Evolutionary conservation across 495 filamentous ascomycete species (phyloP).

Genomic region (Penicillium parvum): DNA sequence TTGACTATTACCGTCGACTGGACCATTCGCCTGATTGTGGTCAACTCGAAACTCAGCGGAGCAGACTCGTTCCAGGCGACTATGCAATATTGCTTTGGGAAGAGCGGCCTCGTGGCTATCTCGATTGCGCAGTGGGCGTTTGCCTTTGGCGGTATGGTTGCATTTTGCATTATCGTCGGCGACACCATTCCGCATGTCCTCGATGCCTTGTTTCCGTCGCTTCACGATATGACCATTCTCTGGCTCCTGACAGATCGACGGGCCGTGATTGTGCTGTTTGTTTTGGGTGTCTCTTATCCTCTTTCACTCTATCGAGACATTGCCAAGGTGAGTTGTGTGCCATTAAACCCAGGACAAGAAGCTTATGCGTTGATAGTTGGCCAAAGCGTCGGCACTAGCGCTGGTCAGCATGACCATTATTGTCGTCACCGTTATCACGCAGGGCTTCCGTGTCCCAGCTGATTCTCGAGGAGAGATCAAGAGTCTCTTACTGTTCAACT

Average conservation of each 20-base stretch:
- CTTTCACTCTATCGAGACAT: slow-evolving; percentile 93
- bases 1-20: slow-evolving; percentile 87
- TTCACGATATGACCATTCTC: slow-evolving; percentile 68
- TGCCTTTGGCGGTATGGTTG: slow-evolving; percentile 97
- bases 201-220: slow-evolving; percentile 70
- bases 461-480: slow-evolving; percentile 67
- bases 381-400: slow-evolving; percentile 89
- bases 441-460: slow-evolving; percentile 66
- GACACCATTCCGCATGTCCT: slow-evolving; percentile 93
- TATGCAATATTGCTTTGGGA: slow-evolving; percentile 89
- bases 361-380: slow-evolving; percentile 58
- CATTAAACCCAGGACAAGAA: background rate
- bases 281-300: slow-evolving; percentile 83
- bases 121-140: slow-evolving; percentile 92
- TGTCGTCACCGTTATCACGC: slow-evolving; percentile 80
- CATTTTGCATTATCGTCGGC: slow-evolving; percentile 95
- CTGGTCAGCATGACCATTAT: slow-evolving; percentile 90
- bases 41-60: slow-evolving; percentile 92
- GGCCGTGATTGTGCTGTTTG: slow-evolving; percentile 80
- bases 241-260: slow-evolving; percentile 76
- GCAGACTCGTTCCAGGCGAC: slow-evolving; percentile 91
- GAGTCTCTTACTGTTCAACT: slow-evolving; percentile 64
- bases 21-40: slow-evolving; percentile 94
- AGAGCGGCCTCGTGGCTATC: slow-evolving; percentile 81
- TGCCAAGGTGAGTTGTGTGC: slow-evolving; percentile 64